phyloP scores from a whole-genome alignment of 148 eudicot genomes.

The Limonium bicolor region DNA sequence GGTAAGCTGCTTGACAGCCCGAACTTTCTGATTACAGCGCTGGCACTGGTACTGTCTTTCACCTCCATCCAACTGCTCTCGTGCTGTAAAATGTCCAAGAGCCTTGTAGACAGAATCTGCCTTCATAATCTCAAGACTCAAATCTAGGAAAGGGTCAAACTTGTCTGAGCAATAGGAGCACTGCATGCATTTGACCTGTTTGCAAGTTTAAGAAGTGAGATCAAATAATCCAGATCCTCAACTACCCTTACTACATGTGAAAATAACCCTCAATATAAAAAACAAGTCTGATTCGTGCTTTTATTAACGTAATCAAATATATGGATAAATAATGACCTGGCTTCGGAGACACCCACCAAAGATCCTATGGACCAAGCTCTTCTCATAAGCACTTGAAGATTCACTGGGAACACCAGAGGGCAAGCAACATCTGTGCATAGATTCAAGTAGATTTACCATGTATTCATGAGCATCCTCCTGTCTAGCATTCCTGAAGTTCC shows the following conservation, averaged over 20 bases:
- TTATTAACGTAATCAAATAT: too few relatives aligned
- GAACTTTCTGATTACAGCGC: conserved; percentile 81
- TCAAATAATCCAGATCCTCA: background rate
- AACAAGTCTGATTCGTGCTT: too few relatives aligned
- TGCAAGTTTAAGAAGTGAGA: background rate
- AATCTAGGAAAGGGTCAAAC: conserved; percentile 80
- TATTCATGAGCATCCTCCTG: conserved; percentile 99
- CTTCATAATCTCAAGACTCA: conserved; percentile 79
- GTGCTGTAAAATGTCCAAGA: conserved; percentile 57
- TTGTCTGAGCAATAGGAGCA: conserved; percentile 74
- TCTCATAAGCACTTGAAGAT: conserved; percentile 87
- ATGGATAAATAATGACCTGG: too few relatives aligned
- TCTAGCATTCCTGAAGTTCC: conserved; percentile 64
- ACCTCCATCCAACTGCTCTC: conserved; percentile 87
- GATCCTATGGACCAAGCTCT: conserved; percentile 82
- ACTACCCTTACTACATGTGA: background rate
- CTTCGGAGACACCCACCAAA: conserved; percentile 90
- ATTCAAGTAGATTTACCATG: conserved; percentile 87
- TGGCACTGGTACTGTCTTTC: conserved; percentile 77
- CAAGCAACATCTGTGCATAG: conserved; percentile 92
- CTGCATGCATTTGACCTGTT: conserved; percentile 88
- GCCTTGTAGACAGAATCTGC: conserved; percentile 71
- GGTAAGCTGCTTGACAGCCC: conserved; percentile 80
- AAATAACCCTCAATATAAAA: too few relatives aligned
- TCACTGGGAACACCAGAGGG: conserved; percentile 82